These are phyloP conservation scores for Coemansia umbellata DNA, from an alignment of 192 early-diverging fungal genomes.

Conservation along the genomic window DNA sequence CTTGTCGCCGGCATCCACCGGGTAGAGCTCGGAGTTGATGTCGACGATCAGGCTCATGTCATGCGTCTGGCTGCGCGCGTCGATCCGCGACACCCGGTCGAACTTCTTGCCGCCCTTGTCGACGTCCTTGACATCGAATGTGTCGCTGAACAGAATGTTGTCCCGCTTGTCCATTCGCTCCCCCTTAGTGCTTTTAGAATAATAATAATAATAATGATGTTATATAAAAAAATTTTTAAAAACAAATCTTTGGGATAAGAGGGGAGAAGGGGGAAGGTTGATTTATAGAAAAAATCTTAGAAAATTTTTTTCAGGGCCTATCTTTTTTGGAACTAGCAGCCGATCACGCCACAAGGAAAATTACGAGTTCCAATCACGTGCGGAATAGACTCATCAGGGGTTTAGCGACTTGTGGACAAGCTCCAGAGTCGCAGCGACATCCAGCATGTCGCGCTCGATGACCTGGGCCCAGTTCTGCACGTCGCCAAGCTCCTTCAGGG, in stretches of 20 bases:
- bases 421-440: constrained; percentile 66
- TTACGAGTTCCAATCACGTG: not conserved
- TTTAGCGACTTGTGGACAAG: constrained; percentile 43
- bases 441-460: constrained; percentile 79
- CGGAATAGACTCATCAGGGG: not conserved
- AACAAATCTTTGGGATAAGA: too few relatives aligned
- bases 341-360: too few relatives aligned
- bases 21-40: constrained; percentile 94
- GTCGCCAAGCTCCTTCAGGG: constrained; percentile 87
- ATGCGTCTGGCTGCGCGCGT: constrained; percentile 74
- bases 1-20: constrained; percentile 78
- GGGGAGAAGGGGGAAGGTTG: too few relatives aligned
- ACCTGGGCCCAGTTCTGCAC: constrained; percentile 81
- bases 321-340: too few relatives aligned
- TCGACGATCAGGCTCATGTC: constrained; percentile 91
- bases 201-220: not conserved
- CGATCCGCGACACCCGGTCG: constrained; percentile 89
- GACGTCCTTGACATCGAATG: constrained; percentile 85
- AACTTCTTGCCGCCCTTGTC: constrained; percentile 91
- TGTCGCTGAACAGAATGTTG: constrained; percentile 81
- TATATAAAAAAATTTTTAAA: not conserved
- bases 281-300: too few relatives aligned
- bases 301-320: too few relatives aligned
- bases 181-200: not conserved
- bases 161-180: constrained; percentile 59